Conservation (phyloP, 2,329 filamentous ascomycete species). For the Xenoacremonium recifei region DNA sequence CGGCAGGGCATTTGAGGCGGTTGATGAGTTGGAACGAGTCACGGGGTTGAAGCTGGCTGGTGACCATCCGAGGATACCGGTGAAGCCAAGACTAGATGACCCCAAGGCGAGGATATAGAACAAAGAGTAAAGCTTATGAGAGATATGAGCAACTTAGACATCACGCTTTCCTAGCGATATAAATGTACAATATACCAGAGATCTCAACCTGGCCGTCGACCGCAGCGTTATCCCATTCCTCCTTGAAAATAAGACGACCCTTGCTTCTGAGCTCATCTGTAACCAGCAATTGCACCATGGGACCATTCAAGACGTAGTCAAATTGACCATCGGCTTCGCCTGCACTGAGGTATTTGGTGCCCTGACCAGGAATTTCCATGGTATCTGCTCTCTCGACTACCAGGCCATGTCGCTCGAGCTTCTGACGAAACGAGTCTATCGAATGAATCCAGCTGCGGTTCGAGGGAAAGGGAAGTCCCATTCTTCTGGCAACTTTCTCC, state of each 20-base stretch:
- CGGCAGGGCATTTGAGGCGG: slow-evolving; percentile 76
- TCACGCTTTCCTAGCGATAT: slow-evolving; percentile 25
- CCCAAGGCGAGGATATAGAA: slow-evolving; percentile 43
- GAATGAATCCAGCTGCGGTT: slow-evolving; percentile 29
- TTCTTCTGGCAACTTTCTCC: slow-evolving; percentile 23
- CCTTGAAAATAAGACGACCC: slow-evolving; percentile 24
- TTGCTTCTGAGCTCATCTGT: slow-evolving; percentile 21
- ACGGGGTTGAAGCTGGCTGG: slow-evolving; percentile 67
- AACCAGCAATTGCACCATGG: slow-evolving; percentile 15
- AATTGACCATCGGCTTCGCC: slow-evolving; percentile 30
- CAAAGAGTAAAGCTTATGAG: no score
- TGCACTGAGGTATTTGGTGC: slow-evolving; percentile 17
- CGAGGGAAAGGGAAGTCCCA: slow-evolving; percentile 26
- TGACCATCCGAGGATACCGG: slow-evolving; percentile 48
- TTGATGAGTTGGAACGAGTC: slow-evolving; percentile 73
- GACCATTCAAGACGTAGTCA: slow-evolving; percentile 20
- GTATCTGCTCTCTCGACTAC: slow-evolving; percentile 22
- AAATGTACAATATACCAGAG: slow-evolving; percentile 29
- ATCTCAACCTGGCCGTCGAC: slow-evolving; percentile 28
- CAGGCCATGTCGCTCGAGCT: slow-evolving; percentile 28
- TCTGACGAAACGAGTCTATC: slow-evolving; percentile 22
- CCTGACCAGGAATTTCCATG: slow-evolving; percentile 25
- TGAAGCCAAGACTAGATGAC: slow-evolving; percentile 35
- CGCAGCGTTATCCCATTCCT: slow-evolving; percentile 30
- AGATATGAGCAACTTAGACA: neutral